Percentiles rank a stretch among this genome's conserved stretches.
These are phyloP conservation scores for Chlorokybus atmophyticus DNA, from an alignment of 139 green algal genomes.

Conservation along the genomic window DNA sequence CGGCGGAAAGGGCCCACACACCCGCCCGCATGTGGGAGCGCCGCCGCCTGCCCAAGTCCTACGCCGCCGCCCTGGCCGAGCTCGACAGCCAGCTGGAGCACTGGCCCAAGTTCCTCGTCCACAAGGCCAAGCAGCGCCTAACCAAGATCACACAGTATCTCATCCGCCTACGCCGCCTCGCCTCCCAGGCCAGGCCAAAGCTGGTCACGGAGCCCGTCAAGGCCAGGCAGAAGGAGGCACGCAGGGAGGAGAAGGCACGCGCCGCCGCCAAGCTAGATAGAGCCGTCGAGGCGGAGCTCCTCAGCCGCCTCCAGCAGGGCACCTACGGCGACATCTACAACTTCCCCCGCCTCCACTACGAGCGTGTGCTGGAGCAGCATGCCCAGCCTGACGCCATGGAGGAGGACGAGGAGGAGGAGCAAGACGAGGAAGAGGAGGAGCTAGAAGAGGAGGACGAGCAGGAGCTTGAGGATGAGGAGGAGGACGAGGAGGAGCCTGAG, in stretches of 20 bases:
- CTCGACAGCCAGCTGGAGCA: conserved; percentile 63
- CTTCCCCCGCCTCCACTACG: conserved; percentile 82
- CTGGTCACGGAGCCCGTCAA: conserved; percentile 69
- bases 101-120: conserved; percentile 96
- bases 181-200: conserved; percentile 46
- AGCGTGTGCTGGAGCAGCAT: conserved; percentile 55
- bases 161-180: conserved; percentile 84
- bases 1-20: conserved; percentile 86
- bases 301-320: conserved; percentile 79
- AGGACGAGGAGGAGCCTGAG: not conserved
- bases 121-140: conserved; percentile 99
- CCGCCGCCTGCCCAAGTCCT: conserved; percentile 74
- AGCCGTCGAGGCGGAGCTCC: conserved; percentile 49
- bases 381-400: too few species aligned
- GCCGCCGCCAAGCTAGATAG: conserved; percentile 73
- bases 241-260: conserved; percentile 81
- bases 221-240: conserved; percentile 60
- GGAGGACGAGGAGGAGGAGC: conserved; percentile 13
- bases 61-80: conserved; percentile 62
- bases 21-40: conserved; percentile 91
- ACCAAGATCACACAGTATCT: conserved; percentile 99
- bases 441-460: conserved; percentile 50
- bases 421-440: conserved; percentile 35
- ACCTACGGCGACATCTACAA: conserved; percentile 99
- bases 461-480: conserved; percentile 27